These are phyloP conservation scores for Symbiodinium pilosum DNA, from an alignment of 73 alveolate genomes.

Conservation along the genomic window DNA sequence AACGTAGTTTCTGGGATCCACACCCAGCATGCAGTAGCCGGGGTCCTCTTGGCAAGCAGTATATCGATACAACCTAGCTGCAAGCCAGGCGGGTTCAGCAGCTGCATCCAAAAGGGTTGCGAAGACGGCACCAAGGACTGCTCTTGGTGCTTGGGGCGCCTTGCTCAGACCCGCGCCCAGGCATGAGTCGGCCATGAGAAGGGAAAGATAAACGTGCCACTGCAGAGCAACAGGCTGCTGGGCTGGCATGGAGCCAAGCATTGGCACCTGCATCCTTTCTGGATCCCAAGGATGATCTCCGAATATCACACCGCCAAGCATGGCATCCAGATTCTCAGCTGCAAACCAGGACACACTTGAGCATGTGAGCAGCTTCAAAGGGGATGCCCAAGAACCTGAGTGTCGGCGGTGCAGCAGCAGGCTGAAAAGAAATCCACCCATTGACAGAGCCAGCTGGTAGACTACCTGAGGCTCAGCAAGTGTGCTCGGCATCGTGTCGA, in stretches of 20 bases:
- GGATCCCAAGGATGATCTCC: conserved; percentile 5
- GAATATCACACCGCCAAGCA: background rate
- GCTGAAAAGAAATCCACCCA: background rate
- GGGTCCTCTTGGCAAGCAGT: background rate
- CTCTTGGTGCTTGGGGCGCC: background rate
- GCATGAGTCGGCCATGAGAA: conserved; percentile 5
- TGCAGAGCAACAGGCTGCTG: conserved; percentile 22
- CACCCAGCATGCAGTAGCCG: background rate
- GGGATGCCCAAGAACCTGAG: background rate
- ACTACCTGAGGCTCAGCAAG: background rate
- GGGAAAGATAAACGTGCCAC: background rate
- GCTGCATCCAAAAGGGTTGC: background rate
- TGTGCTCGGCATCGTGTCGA: background rate
- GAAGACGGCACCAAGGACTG: background rate
- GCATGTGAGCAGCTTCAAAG: background rate
- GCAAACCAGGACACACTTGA: background rate
- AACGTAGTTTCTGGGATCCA: conserved; percentile 2
- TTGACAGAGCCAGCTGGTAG: background rate
- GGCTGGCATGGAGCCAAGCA: conserved; percentile 25
- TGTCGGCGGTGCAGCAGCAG: background rate
- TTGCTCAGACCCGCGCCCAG: background rate
- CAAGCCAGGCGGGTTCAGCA: conserved; percentile 11
- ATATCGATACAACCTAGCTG: background rate
- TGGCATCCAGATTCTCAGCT: background rate
- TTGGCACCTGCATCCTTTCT: background rate